These are phyloP conservation scores for Aspergillus latus DNA, from an alignment of 2,329 filamentous ascomycete species.

Conservation along the genomic window DNA sequence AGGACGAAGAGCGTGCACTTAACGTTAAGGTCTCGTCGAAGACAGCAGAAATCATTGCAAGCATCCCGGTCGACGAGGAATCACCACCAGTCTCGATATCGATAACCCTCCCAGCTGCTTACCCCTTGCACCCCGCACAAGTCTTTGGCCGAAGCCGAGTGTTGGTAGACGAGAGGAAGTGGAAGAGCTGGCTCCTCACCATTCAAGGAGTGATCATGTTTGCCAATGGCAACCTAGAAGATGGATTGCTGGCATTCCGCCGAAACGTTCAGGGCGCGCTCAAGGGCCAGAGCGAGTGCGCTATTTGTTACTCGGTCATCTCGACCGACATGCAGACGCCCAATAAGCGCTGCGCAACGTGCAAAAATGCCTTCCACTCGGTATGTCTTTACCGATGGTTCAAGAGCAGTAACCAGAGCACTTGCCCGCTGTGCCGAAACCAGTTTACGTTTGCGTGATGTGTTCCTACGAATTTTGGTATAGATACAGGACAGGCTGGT, in stretches of 20 bases:
- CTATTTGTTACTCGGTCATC: slow-evolving; percentile 95
- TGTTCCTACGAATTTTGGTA: not conserved
- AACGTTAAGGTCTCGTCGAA: slow-evolving; percentile 69
- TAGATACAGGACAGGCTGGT: not conserved
- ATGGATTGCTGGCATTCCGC: slow-evolving; percentile 81
- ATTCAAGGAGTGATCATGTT: slow-evolving; percentile 93
- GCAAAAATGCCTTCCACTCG: slow-evolving; percentile 90
- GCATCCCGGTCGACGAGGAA: slow-evolving; percentile 85
- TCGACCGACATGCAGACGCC: slow-evolving; percentile 84
- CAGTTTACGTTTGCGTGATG: slow-evolving; percentile 58
- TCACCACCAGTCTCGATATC: slow-evolving; percentile 76
- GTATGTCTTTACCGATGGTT: slow-evolving; percentile 96
- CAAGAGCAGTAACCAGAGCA: slow-evolving; percentile 85
- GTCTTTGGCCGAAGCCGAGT: slow-evolving; percentile 80
- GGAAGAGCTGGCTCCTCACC: slow-evolving; percentile 85
- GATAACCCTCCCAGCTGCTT: slow-evolving; percentile 76
- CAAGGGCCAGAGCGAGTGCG: slow-evolving; percentile 91
- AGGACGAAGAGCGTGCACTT: slow-evolving; percentile 54
- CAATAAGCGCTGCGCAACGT: slow-evolving; percentile 87
- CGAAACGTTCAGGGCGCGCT: slow-evolving; percentile 83
- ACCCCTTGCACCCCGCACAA: slow-evolving; percentile 75
- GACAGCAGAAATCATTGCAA: slow-evolving; percentile 74
- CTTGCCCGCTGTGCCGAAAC: slow-evolving; percentile 89
- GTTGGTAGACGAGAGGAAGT: slow-evolving; percentile 85
- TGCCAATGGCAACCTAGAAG: slow-evolving; percentile 82